Percentiles rank a stretch among this genome's conserved stretches.
phyloP scores from a whole-genome alignment of 305 asterid genomes.

The Fraxinus xanthoxyloides region DNA sequence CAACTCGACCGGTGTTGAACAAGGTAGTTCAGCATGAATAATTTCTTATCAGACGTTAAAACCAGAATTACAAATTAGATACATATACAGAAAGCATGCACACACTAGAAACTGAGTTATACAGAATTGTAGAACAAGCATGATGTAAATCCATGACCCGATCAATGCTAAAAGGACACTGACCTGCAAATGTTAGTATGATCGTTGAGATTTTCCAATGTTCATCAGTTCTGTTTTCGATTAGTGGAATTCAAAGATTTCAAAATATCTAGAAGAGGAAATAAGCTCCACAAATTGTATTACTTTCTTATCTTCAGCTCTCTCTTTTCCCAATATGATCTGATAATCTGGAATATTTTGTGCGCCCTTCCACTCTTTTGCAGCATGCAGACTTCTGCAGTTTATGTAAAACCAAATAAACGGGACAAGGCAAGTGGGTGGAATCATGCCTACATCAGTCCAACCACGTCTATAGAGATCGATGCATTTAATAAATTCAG shows the following conservation, averaged over 20 bases:
- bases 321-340: not conserved
- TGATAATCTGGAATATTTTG: not conserved
- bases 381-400: not conserved
- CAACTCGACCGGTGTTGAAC: not conserved
- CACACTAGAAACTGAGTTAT: not conserved
- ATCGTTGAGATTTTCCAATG: not conserved
- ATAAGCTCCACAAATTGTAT: not conserved
- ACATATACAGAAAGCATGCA: not conserved
- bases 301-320: not conserved
- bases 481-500: constrained; percentile 23
- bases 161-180: not conserved
- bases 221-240: not conserved
- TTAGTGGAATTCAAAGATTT: not conserved
- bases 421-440: not conserved
- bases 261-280: not conserved
- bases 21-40: not conserved
- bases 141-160: not conserved
- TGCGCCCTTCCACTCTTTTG: not conserved
- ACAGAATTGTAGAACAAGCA: not conserved
- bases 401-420: not conserved
- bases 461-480: not conserved
- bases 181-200: not conserved
- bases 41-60: not conserved
- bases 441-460: not conserved
- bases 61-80: not conserved